These are phyloP conservation scores for Penicillium manginii DNA, from an alignment of 495 filamentous ascomycete genomes.

Conservation along the genomic window DNA sequence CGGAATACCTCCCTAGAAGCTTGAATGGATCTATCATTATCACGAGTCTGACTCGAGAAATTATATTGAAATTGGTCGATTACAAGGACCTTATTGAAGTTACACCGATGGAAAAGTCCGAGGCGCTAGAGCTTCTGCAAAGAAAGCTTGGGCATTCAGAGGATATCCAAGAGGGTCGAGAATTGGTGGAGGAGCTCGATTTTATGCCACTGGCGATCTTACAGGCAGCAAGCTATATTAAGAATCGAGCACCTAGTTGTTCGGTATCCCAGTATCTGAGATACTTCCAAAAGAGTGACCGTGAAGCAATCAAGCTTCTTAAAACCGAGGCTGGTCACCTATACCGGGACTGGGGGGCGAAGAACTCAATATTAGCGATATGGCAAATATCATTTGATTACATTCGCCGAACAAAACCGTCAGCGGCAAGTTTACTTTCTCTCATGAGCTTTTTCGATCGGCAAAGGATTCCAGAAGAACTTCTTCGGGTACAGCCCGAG, in stretches of 20 bases:
- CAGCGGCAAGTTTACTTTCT: conserved; percentile 26
- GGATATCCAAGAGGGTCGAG: conserved; percentile 12
- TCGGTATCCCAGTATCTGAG: conserved; percentile 40
- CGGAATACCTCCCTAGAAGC: no score
- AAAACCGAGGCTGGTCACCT: conserved; percentile 14
- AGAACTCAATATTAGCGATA: conserved; percentile 30
- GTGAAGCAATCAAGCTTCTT: conserved; percentile 11
- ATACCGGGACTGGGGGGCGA: conserved; percentile 22
- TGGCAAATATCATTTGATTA: conserved; percentile 40
- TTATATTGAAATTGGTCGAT: no score
- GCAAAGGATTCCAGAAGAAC: conserved; percentile 18
- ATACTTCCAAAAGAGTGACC: conserved; percentile 29
- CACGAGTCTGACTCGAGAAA: no score
- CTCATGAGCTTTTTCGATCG: conserved; percentile 34
- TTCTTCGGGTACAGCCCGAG: conserved; percentile 9
- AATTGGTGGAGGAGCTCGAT: conserved; percentile 41
- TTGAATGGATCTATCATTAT: no score
- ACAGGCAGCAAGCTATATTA: conserved; percentile 53
- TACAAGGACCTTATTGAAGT: no score
- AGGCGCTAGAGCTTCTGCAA: no score
- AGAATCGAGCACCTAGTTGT: conserved; percentile 22
- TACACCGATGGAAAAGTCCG: no score
- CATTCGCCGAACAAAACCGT: conserved; percentile 19
- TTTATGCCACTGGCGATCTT: conserved; percentile 53
- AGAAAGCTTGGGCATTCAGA: conserved; percentile 12